These are phyloP conservation scores for Monosporascus sp. DNA, from an alignment of 2,329 filamentous ascomycete species.

Conservation along the genomic window DNA sequence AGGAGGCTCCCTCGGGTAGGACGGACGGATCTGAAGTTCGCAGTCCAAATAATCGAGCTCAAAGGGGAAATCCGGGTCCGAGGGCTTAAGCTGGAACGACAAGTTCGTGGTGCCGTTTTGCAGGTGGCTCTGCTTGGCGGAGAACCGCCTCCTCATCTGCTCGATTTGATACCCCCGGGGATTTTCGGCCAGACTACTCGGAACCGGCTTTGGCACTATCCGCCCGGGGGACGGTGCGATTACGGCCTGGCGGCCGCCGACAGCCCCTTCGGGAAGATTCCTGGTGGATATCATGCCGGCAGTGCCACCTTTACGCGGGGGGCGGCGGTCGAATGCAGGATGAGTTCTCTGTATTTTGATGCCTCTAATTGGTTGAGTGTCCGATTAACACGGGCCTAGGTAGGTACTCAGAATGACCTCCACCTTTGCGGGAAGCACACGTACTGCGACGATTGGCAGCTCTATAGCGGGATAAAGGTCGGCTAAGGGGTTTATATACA, in stretches of 20 bases:
- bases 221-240: slow-evolving; percentile 38
- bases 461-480: background rate
- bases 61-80: slow-evolving; percentile 80
- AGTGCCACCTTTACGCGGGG: background rate
- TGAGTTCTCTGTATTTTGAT: too few relatives aligned
- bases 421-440: background rate
- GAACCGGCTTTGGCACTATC: slow-evolving; percentile 60
- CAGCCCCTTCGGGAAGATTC: slow-evolving; percentile 19
- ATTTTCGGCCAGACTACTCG: slow-evolving; percentile 58
- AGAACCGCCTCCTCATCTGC: slow-evolving; percentile 66
- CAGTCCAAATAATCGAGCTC: slow-evolving; percentile 66
- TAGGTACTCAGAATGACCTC: background rate
- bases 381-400: background rate
- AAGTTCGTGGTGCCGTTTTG: slow-evolving; percentile 50
- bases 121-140: slow-evolving; percentile 38
- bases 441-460: background rate
- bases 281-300: slow-evolving; percentile 35
- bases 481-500: background rate
- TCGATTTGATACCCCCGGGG: slow-evolving; percentile 70
- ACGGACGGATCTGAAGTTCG: slow-evolving; percentile 56
- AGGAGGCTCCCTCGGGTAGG: slow-evolving; percentile 57
- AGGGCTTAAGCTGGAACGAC: slow-evolving; percentile 62
- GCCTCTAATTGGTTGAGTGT: background rate
- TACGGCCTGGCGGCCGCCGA: slow-evolving; percentile 42
- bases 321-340: background rate